Evolutionary conservation across 805 yeast genomes (phyloP).

Genomic region (Candida rishiriensis): DNA sequence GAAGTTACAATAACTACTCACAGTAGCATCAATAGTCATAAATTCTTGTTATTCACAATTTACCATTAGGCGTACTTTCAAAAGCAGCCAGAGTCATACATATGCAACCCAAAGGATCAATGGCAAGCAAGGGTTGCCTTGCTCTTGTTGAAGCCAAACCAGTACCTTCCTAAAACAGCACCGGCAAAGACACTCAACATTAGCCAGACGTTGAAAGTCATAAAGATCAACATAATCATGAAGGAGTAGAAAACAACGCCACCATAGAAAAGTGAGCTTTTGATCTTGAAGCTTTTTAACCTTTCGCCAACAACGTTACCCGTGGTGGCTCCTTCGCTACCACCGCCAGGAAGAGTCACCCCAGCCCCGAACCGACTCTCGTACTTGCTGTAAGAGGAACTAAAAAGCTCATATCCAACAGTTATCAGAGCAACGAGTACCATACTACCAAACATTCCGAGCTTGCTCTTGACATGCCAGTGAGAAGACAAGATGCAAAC

Average conservation of each 20-base stretch:
- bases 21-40: too few species aligned
- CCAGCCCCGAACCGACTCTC: constrained; percentile 15
- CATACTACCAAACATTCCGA: constrained; percentile 32
- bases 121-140: constrained; percentile 24
- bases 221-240: constrained; percentile 43
- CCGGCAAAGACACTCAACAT: constrained; percentile 41
- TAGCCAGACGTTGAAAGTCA: constrained; percentile 45
- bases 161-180: constrained; percentile 35
- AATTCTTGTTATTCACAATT: too few species aligned
- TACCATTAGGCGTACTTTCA: too few species aligned
- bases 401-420: constrained; percentile 34
- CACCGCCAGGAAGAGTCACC: background rate
- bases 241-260: constrained; percentile 40
- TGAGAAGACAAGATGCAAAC: constrained; percentile 37
- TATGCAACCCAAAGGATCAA: constrained; percentile 4
- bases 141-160: constrained; percentile 17
- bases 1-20: too few species aligned
- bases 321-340: too few species aligned
- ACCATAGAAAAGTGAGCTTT: constrained; percentile 34
- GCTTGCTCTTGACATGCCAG: constrained; percentile 35
- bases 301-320: constrained; percentile 8
- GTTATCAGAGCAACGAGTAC: constrained; percentile 29
- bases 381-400: constrained; percentile 22
- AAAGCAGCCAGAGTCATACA: too few species aligned
- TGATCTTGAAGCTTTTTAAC: constrained; percentile 21